These are phyloP conservation scores for Mariannaea sp. DNA, from an alignment of 2,329 filamentous ascomycete genomes.

Conservation along the genomic window DNA sequence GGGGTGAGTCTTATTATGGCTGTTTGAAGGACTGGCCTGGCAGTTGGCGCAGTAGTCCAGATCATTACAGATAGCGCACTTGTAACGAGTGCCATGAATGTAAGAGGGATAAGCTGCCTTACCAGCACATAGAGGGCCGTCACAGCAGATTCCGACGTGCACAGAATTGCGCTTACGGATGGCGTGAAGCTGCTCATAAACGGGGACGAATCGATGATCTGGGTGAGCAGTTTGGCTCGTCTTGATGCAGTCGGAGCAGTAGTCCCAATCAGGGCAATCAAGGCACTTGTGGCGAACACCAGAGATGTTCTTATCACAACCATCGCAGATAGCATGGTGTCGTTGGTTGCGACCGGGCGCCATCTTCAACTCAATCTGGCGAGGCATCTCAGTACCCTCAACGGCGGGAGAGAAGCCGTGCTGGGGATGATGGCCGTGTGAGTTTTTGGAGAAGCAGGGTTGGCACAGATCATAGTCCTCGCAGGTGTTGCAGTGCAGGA, in stretches of 20 bases:
- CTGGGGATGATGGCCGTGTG: conserved; percentile 88
- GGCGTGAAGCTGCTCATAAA: conserved; percentile 71
- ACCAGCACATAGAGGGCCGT: conserved; percentile 82
- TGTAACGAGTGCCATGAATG: conserved; percentile 89
- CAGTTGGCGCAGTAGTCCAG: conserved; percentile 94
- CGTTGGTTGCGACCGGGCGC: conserved; percentile 77
- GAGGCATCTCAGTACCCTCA: conserved; percentile 63
- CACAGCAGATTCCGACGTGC: conserved; percentile 90
- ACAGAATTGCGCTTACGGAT: conserved; percentile 42
- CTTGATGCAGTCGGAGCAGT: conserved; percentile 76
- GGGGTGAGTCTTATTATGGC: conserved; percentile 94
- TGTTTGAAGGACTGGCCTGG: conserved; percentile 83
- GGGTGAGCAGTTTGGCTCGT: conserved; percentile 73
- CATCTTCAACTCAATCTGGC: conserved; percentile 69
- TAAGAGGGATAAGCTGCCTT: conserved; percentile 63
- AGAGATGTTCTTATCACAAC: conserved; percentile 84
- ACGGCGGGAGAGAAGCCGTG: conserved; percentile 78
- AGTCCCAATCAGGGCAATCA: conserved; percentile 97
- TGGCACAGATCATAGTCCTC: conserved; percentile 94
- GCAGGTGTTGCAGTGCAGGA: conserved; percentile 84
- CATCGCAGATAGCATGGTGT: conserved; percentile 92
- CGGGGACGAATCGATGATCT: conserved; percentile 83
- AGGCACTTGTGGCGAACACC: conserved; percentile 97
- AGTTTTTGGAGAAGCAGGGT: conserved; percentile 72
- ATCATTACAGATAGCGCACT: conserved; percentile 95